Evolutionary conservation across 1,139 yeast species (phyloP).

Genomic region (Pichia kudriavzevii): DNA sequence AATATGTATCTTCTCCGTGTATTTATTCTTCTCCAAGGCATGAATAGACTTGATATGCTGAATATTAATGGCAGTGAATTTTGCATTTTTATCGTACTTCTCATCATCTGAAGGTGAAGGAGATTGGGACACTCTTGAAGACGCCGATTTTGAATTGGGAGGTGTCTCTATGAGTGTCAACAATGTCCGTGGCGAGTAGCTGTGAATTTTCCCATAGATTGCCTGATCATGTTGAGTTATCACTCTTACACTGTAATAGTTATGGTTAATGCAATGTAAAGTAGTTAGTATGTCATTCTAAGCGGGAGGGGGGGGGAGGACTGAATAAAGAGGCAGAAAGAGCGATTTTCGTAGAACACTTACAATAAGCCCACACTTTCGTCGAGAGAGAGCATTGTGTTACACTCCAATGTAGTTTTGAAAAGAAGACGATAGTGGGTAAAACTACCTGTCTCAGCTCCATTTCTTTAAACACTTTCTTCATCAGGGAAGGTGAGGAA

Average conservation of each 20-base stretch:
- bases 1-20: constrained; percentile 12
- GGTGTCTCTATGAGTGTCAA: constrained; percentile 7
- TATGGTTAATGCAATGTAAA: background rate
- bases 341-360: no score
- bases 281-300: background rate
- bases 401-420: no score
- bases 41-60: constrained; percentile 50
- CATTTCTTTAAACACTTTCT: no score
- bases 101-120: constrained; percentile 13
- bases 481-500: no score
- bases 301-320: background rate
- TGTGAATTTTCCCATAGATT: constrained; percentile 54
- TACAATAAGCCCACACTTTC: constrained; percentile 31
- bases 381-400: constrained; percentile 31
- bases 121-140: constrained; percentile 1
- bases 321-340: no score
- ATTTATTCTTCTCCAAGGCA: constrained; percentile 33
- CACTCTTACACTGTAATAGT: constrained; percentile 45
- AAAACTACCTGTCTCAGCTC: background rate
- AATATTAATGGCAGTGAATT: constrained; percentile 50
- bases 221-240: constrained; percentile 52
- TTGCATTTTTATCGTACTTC: constrained; percentile 18
- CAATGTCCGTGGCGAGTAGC: constrained; percentile 41
- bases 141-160: background rate
- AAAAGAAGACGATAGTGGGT: no score